Base-by-base conservation (phyloP, 108 stramenopile genomes). In the Nannochloropsis gaditana region DNA sequence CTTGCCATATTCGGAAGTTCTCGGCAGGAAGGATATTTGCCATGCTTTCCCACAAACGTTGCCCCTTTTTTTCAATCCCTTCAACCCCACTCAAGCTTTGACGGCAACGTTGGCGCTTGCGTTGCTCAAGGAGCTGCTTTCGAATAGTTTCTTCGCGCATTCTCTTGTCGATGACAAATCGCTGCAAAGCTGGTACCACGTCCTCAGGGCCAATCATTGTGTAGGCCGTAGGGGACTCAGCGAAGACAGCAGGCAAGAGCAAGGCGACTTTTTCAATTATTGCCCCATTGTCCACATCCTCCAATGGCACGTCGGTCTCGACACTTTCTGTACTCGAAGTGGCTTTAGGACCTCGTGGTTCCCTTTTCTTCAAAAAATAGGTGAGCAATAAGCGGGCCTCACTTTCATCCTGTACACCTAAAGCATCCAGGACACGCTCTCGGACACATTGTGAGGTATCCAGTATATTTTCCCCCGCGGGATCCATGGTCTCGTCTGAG, bases 11-110 rank as follows among this genome's bases (percentile, higher is more conserved):
- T n/a, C n/a, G 59, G 2, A 73, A 73, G n/a, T 73, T 15, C 59
- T 15, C 59, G 15, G 2, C 59, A 15, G 59, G 59, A 15, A 73
- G n/a, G 59, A 73, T n/a, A n/a, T 73, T 73, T 6, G 59, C 59
- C 59, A 73, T 4, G 59, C 4, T 73, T 73, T n/a, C 2, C 59
- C 59, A 73, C 59, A 73, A 73, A 73, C 3, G 15, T n/a, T n/a
- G 15, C 4, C 8, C 59, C n/a, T n/a, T 2, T 6, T 73, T n/a
- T 1, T 15, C 47, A n/a, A 15, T n/a, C n/a, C 2, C 2, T n/a
- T 73, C 59, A n/a, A n/a, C n/a, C 59, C 2, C 59, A n/a, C 59
- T 73, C 59, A 73, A n/a, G 59, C 59, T 73, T n/a, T 73, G 59
- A 15, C 59, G 59, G 8, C 59, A n/a, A 73, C n/a, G 59, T n/a